Conservation (phyloP, 2,329 filamentous ascomycete species). For the Colletotrichum musicola region DNA sequence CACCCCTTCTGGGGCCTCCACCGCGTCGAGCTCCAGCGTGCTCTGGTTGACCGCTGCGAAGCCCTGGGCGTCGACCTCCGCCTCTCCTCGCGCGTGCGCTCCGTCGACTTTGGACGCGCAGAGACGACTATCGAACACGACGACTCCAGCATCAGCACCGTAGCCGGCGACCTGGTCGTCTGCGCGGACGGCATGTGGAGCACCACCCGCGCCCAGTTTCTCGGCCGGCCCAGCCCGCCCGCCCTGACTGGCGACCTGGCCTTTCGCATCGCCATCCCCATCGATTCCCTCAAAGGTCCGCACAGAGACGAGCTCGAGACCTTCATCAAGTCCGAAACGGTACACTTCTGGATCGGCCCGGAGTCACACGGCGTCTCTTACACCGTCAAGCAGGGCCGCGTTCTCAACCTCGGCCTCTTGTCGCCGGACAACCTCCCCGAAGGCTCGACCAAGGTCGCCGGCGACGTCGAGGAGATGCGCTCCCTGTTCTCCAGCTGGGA, state of each 20-base stretch:
- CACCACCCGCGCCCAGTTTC: constrained; percentile 57
- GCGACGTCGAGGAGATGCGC: constrained; percentile 50
- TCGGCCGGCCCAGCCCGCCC: constrained; percentile 58
- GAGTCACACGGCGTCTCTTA: constrained; percentile 63
- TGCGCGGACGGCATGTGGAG: constrained; percentile 64
- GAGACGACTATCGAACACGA: constrained; percentile 46
- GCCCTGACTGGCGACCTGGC: constrained; percentile 67
- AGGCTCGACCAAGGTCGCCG: constrained; percentile 41
- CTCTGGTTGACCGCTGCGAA: constrained; percentile 54
- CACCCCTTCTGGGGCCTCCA: constrained; percentile 62
- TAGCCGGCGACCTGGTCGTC: constrained; percentile 58
- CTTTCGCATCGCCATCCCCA: constrained; percentile 64
- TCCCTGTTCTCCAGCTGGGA: constrained; percentile 52
- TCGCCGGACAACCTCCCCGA: constrained; percentile 38
- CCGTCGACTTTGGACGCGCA: constrained; percentile 29
- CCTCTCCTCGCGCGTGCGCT: constrained; percentile 27
- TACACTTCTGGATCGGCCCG: constrained; percentile 68
- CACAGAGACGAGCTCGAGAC: constrained; percentile 51
- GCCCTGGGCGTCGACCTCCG: constrained; percentile 52
- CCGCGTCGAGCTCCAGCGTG: constrained; percentile 60
- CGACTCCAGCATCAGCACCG: constrained; percentile 40
- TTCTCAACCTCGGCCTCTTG: constrained; percentile 57
- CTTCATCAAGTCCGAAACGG: constrained; percentile 59
- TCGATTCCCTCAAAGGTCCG: constrained; percentile 60
- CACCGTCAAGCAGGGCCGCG: constrained; percentile 55